These are phyloP conservation scores for Salvia hispanica DNA, from an alignment of 257 asterid species.

Conservation along the genomic window DNA sequence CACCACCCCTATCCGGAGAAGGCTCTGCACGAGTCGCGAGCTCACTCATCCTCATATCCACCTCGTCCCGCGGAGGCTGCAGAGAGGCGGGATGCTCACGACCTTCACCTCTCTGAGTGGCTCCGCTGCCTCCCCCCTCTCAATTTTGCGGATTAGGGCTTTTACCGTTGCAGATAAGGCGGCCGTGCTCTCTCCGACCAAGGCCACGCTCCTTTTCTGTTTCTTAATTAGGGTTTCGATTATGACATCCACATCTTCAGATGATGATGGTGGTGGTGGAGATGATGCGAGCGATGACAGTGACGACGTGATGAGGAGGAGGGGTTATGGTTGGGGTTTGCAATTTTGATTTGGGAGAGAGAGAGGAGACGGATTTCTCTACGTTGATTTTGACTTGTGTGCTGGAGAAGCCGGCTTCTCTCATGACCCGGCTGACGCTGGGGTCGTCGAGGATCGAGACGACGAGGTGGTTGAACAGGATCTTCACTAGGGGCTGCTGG, in stretches of 20 bases:
- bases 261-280: too few species aligned
- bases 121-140: conserved; percentile 48
- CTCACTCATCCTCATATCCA: too few species aligned
- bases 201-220: conserved; percentile 42
- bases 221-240: conserved; percentile 36
- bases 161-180: not conserved
- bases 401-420: conserved; percentile 85
- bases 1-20: conserved; percentile 56
- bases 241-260: conserved; percentile 46
- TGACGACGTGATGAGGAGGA: not conserved
- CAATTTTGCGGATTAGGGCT: conserved; percentile 26
- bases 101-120: conserved; percentile 49
- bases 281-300: too few species aligned
- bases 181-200: conserved; percentile 57
- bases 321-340: too few species aligned
- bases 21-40: conserved; percentile 37
- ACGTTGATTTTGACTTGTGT: conserved; percentile 69
- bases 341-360: too few species aligned
- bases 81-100: conserved; percentile 52
- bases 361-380: conserved; percentile 50
- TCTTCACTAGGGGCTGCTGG: conserved; percentile 58
- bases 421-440: conserved; percentile 82
- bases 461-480: conserved; percentile 73
- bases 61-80: conserved; percentile 35
- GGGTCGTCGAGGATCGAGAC: conserved; percentile 78